Percentiles rank a stretch among this genome's conserved stretches.
Conservation (phyloP, 2,329 filamentous ascomycete species). For the Trichophyton schoenleinii region DNA sequence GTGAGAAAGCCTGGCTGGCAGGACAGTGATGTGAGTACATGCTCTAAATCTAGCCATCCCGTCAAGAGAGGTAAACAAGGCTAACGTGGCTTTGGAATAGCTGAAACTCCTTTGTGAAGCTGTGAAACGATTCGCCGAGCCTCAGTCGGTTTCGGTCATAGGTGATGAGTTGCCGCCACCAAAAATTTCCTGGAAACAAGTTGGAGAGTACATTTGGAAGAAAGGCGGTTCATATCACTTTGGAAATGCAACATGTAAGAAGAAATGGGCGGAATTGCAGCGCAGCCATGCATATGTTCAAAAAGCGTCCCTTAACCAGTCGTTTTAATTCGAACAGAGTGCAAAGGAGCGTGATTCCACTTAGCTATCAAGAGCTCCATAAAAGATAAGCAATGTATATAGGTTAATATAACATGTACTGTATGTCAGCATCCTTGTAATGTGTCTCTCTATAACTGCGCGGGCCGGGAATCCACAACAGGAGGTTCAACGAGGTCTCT, state of each 20-base stretch:
- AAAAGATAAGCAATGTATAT: neutral
- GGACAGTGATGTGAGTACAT: constrained; percentile 30
- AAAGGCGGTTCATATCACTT: constrained; percentile 47
- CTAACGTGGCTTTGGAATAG: constrained; percentile 18
- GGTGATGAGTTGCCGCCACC: constrained; percentile 10
- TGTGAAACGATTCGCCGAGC: constrained; percentile 20
- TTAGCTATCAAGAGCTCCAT: neutral
- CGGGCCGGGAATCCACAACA: no score
- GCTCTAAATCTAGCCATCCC: neutral
- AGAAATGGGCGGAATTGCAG: constrained; percentile 45
- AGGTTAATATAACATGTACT: neutral
- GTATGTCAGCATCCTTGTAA: no score
- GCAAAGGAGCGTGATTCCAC: neutral
- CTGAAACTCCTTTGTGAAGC: constrained; percentile 30
- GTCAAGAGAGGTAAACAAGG: neutral
- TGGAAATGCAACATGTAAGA: constrained; percentile 50
- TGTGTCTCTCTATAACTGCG: neutral
- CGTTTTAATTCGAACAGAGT: neutral
- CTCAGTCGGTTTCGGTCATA: constrained; percentile 5
- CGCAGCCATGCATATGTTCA: constrained; percentile 13
- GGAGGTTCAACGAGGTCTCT: no score
- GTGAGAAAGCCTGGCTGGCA: constrained; percentile 36
- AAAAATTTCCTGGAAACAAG: constrained; percentile 48
- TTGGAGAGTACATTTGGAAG: constrained; percentile 41
- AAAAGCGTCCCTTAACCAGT: neutral